Base-by-base conservation (phyloP, 106 monocot genomes). In the Posidonia australis region DNA sequence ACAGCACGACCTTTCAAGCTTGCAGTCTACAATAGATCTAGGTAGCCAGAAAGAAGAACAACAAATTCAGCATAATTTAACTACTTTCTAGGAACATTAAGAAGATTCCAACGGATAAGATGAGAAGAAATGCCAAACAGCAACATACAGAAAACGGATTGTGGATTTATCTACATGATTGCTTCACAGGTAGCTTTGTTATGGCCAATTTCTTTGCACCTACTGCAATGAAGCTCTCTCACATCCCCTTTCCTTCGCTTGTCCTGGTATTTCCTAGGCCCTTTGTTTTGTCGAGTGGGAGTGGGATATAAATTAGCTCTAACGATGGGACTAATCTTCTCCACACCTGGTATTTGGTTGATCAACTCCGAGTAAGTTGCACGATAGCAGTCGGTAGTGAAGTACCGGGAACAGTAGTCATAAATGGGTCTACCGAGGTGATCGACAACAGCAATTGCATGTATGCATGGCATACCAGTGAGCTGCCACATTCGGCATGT, bases 161-260 rank as follows among this genome's bases (percentile, higher is more conserved):
- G 36, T 49, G 54, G 5, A 54, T 10, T 26, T 44, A 47, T 20
- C 61, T 70, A 70, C 70, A 84, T 63, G 73, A 84, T 25, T 46
- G 79, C 79, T 69, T 86, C 83, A 54, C 93, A 93, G 14, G 93
- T 93, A 31, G 85, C 83, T 69, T 83, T 89, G 43, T 93, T 93
- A 66, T 93, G 93, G 5, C 93, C 93, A 22, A 74, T 62, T 45
- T 47, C 74, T 63, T 93, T 93, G 77, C 93, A 93, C 67, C 88
- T 74, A 62, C 88, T 89, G 60, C 93, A 93, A 5, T 81, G 80
- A 0, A 87, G 76, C 19, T 60, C 62, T 20, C 72, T 55, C 11
- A 32, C 61, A 56, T 64, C 65, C 12, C 64, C 54, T 57, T 65
- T 65, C 31, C 18, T 66, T 18, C 76, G 78, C 28, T 81, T 86